Base-by-base conservation (phyloP, 2,329 filamentous ascomycete genomes). In the Xylariaceae sp. region DNA sequence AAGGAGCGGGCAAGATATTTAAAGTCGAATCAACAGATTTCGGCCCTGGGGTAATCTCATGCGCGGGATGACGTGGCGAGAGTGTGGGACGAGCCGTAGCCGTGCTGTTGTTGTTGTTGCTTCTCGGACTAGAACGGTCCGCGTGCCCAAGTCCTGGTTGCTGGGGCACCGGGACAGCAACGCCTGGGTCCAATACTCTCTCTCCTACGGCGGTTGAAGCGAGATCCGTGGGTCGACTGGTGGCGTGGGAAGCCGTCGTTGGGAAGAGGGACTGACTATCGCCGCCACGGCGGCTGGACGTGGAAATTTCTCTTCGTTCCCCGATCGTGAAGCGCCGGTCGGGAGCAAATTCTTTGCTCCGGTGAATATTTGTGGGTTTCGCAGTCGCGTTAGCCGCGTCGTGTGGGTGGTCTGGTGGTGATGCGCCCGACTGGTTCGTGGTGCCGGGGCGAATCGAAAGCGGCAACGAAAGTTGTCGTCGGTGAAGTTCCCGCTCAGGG, bases 1-100 rank as follows among this genome's bases (percentile, higher is more conserved):
- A 81, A 64, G 79, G 75, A 47, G 75, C 72, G 54, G 73, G 73
- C 45, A 69, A 65, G 53, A 55, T 50, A 23, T 35, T n/a, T 4
- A 54, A 60, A 61, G 44, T 68, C 51, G 65, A 63, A 57, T 58
- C 61, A 54, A 50, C 60, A 55, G 53, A 51, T 51, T 53, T 54
- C 56, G 65, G 55, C 41, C 65, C 64, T 58, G 65, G 59, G 39
- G 66, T 50, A 53, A 68, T 70, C 61, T 64, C 67, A 62, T 65
- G 60, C 51, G 53, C 37, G 55, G 60, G 56, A 56, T 60, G 53
- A 53, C 58, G 62, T 58, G 58, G 64, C 51, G 54, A 64, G 61
- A 59, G 67, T 18, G 54, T 51, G 34, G 50, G 45, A 17, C 44
- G 44, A 53, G 53, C 51, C 50, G 61, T 53, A 53, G 53, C 51